phyloP scores from a whole-genome alignment of 1,139 yeast genomes.

The Wickerhamiella infanticola region DNA sequence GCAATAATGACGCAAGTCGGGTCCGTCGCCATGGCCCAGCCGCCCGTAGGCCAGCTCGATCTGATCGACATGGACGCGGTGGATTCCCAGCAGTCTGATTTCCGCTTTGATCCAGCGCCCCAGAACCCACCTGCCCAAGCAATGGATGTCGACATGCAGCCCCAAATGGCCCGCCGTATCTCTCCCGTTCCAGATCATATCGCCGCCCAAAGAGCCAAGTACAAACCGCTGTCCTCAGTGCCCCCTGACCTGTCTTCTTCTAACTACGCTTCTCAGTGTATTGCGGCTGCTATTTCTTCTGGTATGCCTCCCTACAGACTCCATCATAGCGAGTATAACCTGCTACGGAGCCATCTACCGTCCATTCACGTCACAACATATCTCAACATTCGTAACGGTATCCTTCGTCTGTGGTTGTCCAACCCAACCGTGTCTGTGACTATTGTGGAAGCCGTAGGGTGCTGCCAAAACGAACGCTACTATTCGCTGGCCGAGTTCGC shows the following conservation, averaged over 20 bases:
- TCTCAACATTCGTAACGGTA: conserved; percentile 29
- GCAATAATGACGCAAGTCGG: conserved; percentile 6
- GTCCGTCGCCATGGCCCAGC: conserved; percentile 6
- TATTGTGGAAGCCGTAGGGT: conserved; percentile 30
- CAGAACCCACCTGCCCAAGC: conserved; percentile 8
- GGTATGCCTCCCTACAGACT: conserved; percentile 27
- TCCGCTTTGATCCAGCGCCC: conserved; percentile 6
- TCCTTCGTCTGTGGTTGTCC: conserved; percentile 29
- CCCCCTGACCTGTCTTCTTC: conserved; percentile 26
- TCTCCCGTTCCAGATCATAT: neutral
- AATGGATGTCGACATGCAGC: neutral
- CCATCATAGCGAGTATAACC: conserved; percentile 24
- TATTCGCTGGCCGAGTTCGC: conserved; percentile 30
- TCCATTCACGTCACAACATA: conserved; percentile 29
- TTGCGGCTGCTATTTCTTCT: conserved; percentile 29
- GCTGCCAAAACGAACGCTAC: conserved; percentile 28
- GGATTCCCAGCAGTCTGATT: conserved; percentile 5
- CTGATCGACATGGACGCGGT: conserved; percentile 1
- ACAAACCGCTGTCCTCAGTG: conserved; percentile 27
- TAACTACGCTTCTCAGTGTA: conserved; percentile 28
- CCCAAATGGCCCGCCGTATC: conserved; percentile 1
- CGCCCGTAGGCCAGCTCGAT: neutral
- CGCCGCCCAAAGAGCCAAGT: conserved; percentile 15
- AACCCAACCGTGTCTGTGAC: conserved; percentile 30
- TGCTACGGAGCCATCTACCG: conserved; percentile 23